Evolutionary conservation across 23 red algal species (phyloP).

Genomic region (Gracilaria domingensis): DNA sequence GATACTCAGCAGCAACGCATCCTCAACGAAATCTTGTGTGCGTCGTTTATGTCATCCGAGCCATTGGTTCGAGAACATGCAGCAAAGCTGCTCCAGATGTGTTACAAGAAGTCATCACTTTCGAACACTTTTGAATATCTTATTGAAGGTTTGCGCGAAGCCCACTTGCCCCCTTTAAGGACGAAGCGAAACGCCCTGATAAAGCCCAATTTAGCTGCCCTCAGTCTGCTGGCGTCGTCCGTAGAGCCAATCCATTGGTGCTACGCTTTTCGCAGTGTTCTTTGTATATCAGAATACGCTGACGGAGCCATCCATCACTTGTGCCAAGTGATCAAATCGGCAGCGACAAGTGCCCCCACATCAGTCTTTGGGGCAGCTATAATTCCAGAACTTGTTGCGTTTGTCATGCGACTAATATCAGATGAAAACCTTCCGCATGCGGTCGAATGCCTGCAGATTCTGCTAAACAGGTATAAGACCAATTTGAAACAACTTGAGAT

Average conservation of each 20-base stretch:
- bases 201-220: conserved; percentile 12
- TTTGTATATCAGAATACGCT: conserved; percentile 5
- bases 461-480: background rate
- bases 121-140: conserved; percentile 20
- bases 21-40: background rate
- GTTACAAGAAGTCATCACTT: background rate
- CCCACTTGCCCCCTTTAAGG: background rate
- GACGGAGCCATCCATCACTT: background rate
- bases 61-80: conserved; percentile 1
- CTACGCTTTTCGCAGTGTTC: conserved; percentile 22
- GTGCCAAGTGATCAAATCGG: background rate
- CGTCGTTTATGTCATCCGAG: conserved; percentile 20
- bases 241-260: conserved; percentile 2
- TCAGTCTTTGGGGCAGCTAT: conserved; percentile 10
- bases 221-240: background rate
- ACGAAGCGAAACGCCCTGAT: conserved; percentile 7
- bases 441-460: background rate
- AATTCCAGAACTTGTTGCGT: conserved; percentile 1
- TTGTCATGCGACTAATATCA: conserved; percentile 16
- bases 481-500: background rate
- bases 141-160: conserved; percentile 30
- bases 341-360: background rate
- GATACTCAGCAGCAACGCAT: background rate
- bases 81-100: background rate
- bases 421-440: background rate